phyloP scores from a whole-genome alignment of 192 early-diverging fungal species.

The Gaertneriomyces semiglobifer region DNA sequence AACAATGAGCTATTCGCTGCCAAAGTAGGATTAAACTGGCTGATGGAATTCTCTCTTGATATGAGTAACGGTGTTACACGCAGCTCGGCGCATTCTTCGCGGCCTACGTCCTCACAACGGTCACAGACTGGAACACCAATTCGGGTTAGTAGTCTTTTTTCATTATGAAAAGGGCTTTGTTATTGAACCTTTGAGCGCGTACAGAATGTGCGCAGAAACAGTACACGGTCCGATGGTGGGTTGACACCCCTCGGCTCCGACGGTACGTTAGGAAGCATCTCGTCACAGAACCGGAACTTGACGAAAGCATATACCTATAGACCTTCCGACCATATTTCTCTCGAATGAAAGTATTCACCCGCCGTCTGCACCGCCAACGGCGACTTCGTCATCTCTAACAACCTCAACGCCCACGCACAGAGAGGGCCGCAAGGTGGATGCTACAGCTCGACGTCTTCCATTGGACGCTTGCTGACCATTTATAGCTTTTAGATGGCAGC shows the following conservation, averaged over 20 bases:
- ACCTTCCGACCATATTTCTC: constrained; percentile 16
- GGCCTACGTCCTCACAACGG: no score
- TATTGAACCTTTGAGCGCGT: no score
- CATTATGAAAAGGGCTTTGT: no score
- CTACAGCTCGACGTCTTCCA: neutral
- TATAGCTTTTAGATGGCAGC: neutral
- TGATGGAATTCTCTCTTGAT: no score
- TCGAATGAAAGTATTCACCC: neutral
- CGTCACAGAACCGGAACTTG: neutral
- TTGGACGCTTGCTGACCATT: neutral
- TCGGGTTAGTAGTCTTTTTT: no score
- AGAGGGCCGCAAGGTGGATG: neutral
- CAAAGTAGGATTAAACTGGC: no score
- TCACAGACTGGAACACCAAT: no score
- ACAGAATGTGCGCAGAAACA: constrained; percentile 13
- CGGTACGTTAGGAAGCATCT: neutral
- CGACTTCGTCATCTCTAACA: neutral
- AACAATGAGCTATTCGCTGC: no score
- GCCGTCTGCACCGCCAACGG: neutral
- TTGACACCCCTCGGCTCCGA: constrained; percentile 27
- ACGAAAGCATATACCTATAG: constrained; percentile 1
- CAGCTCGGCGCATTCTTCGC: no score
- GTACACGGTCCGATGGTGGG: constrained; percentile 21
- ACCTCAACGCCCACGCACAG: neutral
- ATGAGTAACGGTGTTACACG: no score